Evolutionary conservation across 2,329 filamentous ascomycete species (phyloP), one percentile per base, ranked within the genome.

Genomic region (Dactylella cylindrospora): DNA sequence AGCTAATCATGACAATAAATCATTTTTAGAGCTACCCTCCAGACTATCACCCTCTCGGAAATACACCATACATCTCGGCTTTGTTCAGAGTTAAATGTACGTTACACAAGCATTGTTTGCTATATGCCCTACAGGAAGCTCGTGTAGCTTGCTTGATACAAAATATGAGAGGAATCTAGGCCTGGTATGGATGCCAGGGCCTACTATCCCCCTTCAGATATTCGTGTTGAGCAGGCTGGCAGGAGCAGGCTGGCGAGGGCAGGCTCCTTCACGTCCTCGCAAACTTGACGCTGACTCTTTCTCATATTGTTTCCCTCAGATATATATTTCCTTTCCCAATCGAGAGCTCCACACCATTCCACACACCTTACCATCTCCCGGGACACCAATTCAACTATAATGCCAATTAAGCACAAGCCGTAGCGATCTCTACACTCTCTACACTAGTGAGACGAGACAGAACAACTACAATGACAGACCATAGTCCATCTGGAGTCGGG

Each of bases 341-440:
- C 17, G 10, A 23, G 3, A 19, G 7, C 26, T 45, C 33, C 23
- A 25, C 29, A 28, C 33, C 28, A 13, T 26, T 25, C 22, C 26
- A 19, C 2, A 32, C 25, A 32, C 39, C 23, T 41, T 45, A 10
- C 35, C 46, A 25, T 17, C 31, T 9, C 20, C 33, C 26, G 17
- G 36, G 6, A 29, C 43, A 13, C 41, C 44, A 19, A n/a, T n/a
- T n/a, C n/a, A n/a, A 46, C 29, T 62, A 62, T 62, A 53, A 62
- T 62, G 57, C 57, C 57, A 62, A 62, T 62, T 54, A 62, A 62
- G 49, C 57, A 62, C 49, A 62, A 54, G 38, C 57, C 57, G 57
- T 62, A 62, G n/a, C 57, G 40, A 33, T 36, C 57, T 62, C 49
- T 49, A 62, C 50, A 54, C 38, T 44, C 57, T 62, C 57, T 49